Evolutionary conservation across 2,329 filamentous ascomycete species (phyloP), one percentile per base, ranked within the genome.

Genomic region (Aspergillus luchuensis): DNA sequence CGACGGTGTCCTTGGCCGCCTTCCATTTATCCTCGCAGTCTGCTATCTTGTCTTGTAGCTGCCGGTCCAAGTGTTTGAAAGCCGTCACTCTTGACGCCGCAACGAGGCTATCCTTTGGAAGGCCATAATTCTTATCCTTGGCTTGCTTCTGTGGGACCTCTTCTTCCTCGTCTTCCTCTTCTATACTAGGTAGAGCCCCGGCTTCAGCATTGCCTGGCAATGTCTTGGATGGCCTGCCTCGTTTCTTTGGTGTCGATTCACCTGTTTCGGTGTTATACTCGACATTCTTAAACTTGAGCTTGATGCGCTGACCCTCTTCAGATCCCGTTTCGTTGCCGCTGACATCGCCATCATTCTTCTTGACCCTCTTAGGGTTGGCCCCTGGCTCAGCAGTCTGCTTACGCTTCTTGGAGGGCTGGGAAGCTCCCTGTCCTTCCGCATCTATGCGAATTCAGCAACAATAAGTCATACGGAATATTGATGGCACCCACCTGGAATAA

Each of bases 1-100:
- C 51, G 30, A 71, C 58, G n/a, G 67, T 63, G 17, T 65, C 52
- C 11, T 62, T 63, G 23, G 66, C 64, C 52, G 80, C 84, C 57
- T 83, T 83, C 17, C 82, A 88, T 30, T 81, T 88, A 21, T 78
- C 82, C 23, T 84, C 83, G 5, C 84, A 86, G 0, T 78, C 85
- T 11, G 79, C 81, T 1, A 89, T 84, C 65, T 82, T 83, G 11
- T 75, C 80, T 1, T 85, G 81, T 1, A 84, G 11, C 11, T 36
- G 33, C 33, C 5, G 11, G 33, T 36, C 33, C 33, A 36, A 15
- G 10, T 36, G 33, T 15, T 36, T 36, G 5, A 13, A 36, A 11
- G 33, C 33, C 33, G 33, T 13, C 33, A 36, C 10, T 36, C 33
- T 13, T 13, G 33, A 36, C 33, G 33, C 33, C 11, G 33, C 33